phyloP scores from a whole-genome alignment of 1,284 basidiomycete species.

The Irpex lacteus region DNA sequence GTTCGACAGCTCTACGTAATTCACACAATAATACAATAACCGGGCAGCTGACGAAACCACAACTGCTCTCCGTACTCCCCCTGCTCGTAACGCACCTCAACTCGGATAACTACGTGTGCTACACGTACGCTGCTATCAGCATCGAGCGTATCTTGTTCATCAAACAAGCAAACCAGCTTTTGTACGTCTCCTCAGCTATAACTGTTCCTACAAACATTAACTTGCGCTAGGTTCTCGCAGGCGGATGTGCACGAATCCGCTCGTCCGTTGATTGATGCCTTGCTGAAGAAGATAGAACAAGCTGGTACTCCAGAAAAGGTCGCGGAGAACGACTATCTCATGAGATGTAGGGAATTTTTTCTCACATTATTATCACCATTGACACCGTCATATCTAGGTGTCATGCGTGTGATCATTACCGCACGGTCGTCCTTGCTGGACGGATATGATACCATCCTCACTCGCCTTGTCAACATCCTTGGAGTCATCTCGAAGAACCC shows the following conservation, averaged over 20 bases:
- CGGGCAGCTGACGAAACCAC: conserved; percentile 85
- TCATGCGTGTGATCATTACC: conserved; percentile 92
- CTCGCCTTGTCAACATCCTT: conserved; percentile 79
- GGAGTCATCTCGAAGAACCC: conserved; percentile 93
- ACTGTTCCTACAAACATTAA: neutral
- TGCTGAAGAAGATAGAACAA: conserved; percentile 81
- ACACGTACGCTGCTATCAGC: conserved; percentile 88
- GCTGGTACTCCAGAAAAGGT: conserved; percentile 90
- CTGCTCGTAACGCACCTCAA: conserved; percentile 83
- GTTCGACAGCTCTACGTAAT: neutral
- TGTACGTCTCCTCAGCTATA: conserved; percentile 18
- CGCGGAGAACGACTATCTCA: conserved; percentile 96
- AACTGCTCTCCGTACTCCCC: conserved; percentile 89
- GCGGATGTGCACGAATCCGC: conserved; percentile 86
- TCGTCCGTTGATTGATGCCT: conserved; percentile 69
- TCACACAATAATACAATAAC: neutral
- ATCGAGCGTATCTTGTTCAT: conserved; percentile 90
- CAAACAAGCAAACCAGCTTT: conserved; percentile 67
- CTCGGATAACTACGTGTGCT: conserved; percentile 82
- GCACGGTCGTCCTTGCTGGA: conserved; percentile 78
- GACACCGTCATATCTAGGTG: conserved; percentile 47
- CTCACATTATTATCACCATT: neutral
- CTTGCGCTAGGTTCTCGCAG: conserved; percentile 68
- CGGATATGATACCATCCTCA: conserved; percentile 66
- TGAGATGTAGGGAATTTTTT: conserved; percentile 75